Base-by-base conservation (phyloP, 1,284 basidiomycete genomes). In the Cutaneotrichosporon cavernicola region DNA sequence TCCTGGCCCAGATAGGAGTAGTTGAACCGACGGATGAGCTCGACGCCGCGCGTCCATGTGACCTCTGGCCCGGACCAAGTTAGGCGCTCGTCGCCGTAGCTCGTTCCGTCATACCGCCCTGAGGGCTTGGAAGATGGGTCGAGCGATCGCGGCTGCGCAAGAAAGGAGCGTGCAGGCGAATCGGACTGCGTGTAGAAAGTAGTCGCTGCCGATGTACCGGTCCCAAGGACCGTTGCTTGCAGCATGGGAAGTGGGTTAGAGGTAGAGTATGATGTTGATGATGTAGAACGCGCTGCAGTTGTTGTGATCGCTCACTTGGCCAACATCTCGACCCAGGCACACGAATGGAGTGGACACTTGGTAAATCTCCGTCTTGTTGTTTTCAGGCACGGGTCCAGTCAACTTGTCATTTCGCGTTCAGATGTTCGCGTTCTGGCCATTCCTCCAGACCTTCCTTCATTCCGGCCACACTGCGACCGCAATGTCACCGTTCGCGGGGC, bases 11-110 rank as follows among this genome's bases (percentile, higher is more conserved):
- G 88, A 32, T 87, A 83, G 6, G 83, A 80, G 72, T 91, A 91
- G 58, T 85, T 86, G 87, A 89, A 94, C 70, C 87, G 87, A 70
- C 88, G 87, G 61, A 83, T 82, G 55, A 93, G 84, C 31, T 91
- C 81, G 1, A 87, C 87, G 0, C 90, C 91, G 31, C 84, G 81
- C 65, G 86, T 88, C 77, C 90, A 84, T 0, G 91, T 81, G 1
- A 91, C 88, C 13, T 84, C 86, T 63, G 82, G 81, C 16, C 83
- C 84, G 68, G 88, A 87, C 92, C 92, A 95, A 6, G 85, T 83
- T 7, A 95, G 81, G 65, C 84, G 83, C 63, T 86, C 83, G 59
- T 84, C 83, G 43, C 32, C 34, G 31, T 38, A 50, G 11, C 16
- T 18, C 30, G 59, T 53, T 32, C 31, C 36, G 38, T 60, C 58